Evolutionary conservation across 108 stramenopile species (phyloP).

Genomic region (Schizochytrium sp.): DNA sequence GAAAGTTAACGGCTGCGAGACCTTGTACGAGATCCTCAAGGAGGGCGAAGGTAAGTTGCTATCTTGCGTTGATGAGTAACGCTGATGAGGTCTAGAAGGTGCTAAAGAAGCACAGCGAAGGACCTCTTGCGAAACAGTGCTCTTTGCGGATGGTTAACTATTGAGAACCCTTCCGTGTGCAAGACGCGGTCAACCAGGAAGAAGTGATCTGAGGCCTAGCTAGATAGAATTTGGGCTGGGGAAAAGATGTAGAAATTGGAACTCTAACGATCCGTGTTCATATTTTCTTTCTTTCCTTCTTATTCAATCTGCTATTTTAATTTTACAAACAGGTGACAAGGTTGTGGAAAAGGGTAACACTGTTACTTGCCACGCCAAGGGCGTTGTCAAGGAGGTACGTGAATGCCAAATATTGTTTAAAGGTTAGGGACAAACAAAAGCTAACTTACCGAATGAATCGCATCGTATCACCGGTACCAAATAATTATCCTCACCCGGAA

Average conservation of each 20-base stretch:
- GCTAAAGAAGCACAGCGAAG: too few relatives aligned
- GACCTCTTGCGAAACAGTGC: too few relatives aligned
- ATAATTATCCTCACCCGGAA: neutral
- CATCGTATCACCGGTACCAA: neutral
- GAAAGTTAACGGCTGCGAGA: slow-evolving; percentile 2
- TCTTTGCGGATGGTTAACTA: too few relatives aligned
- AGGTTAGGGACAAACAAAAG: neutral
- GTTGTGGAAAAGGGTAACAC: slow-evolving; percentile 45
- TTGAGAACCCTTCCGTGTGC: too few relatives aligned
- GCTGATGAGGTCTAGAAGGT: too few relatives aligned
- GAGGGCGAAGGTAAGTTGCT: slow-evolving; percentile 4
- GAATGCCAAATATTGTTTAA: neutral
- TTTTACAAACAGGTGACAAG: neutral
- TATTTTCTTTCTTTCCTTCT: too few relatives aligned
- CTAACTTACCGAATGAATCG: neutral
- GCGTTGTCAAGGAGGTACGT: slow-evolving; percentile 59
- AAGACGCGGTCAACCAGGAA: too few relatives aligned
- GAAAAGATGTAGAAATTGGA: too few relatives aligned
- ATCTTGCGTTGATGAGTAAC: too few relatives aligned
- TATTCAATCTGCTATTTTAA: neutral
- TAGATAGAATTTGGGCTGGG: too few relatives aligned
- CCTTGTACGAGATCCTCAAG: slow-evolving; percentile 10
- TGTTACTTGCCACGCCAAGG: slow-evolving; percentile 60
- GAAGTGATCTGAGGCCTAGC: too few relatives aligned
- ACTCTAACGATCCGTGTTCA: too few relatives aligned